Evolutionary conservation across 2,329 filamentous ascomycete genomes (phyloP), one percentile per base, ranked within the genome.

Genomic region (Aureobasidium melanogenum): DNA sequence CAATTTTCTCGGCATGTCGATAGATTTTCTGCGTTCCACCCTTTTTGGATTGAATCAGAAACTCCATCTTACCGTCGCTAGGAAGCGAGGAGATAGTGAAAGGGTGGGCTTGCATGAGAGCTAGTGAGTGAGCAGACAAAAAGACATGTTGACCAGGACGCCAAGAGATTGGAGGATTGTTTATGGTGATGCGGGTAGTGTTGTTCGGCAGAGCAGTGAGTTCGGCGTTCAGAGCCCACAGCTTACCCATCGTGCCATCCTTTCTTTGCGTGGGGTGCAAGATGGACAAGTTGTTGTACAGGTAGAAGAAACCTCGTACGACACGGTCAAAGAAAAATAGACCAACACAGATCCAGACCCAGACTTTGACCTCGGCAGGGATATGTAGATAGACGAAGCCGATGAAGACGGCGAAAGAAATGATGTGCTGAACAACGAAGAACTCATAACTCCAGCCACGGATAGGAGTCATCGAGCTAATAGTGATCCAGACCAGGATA

Each of bases 361-460:
- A 84, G 19, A 51, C 44, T 30, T 75, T 77, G 7, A 85, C 81
- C 51, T 82, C 80, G 8, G 68, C 67, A 1, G 87, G 86, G 3
- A 87, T 79, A 69, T 90, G 87, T 39, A 80, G 73, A 66, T 86
- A 84, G 10, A 88, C 71, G 43, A 87, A 76, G 74, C 82, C 87
- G 39, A 88, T 73, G 67, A 89, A 81, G 26, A 86, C 68, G 32
- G 81, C 77, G 61, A 84, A 84, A 3, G 84, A 82, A 17, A 82
- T 70, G 28, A 89, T 74, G 69, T 90, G 87, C 71, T 90, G 87
- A 3, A 84, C 66, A 17, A 89, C 81, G 69, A 89, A 90, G 0
- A 88, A 63, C 73, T 90, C 87, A 69, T 89, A 89, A 7, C 80
- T 79, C 74, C 85, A 76, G n/a, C 83, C 79, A 5, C 87, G 80